Base-by-base conservation (phyloP, 2,329 filamentous ascomycete genomes). In the Niveomyces coronatus region DNA sequence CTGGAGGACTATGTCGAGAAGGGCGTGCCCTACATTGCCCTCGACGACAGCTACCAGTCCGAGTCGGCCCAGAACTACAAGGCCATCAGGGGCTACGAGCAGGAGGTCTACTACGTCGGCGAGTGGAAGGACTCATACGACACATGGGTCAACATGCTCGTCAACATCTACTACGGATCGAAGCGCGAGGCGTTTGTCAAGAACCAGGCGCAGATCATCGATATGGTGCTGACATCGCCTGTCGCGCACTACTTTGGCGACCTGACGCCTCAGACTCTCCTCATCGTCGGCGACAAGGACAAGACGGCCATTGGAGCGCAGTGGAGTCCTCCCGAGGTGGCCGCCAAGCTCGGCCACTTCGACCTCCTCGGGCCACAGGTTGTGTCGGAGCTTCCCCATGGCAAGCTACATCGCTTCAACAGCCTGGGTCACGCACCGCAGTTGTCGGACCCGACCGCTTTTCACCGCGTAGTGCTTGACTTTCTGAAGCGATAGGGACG, bases 91-190 rank as follows among this genome's bases (percentile, higher is more conserved):
- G 55, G 46, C 18, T 71, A 71, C 49, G 58, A 71, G 53, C 61
- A 68, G 44, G 46, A 52, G 5, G 63, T 65, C 13, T 71, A 71
- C 53, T 71, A 71, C 48, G 58, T 62, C 3, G 60, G 61, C 28
- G 55, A 60, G 15, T 74, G 71, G 71, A 52, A 60, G 28, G 48
- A 57, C 2, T 55, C 57, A 9, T 76, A 74, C 52, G 69, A 73
- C 44, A 53, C 62, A 10, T 74, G 70, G 70, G 70, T 72, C 35
- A 60, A 63, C 30, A 74, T 75, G 71, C 60, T 71, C 13, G 58
- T 63, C 41, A 64, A 66, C 39, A 59, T 74, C 35, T 75, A 75
- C 54, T 45, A 60, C 37, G 64, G 68, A 6, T 56, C 58, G 19
- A 43, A 62, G 44, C 63, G 61, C 22, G 49, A 55, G 17, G 53